These are phyloP conservation scores for Sclerotinia glacialis DNA, from an alignment of 2,329 filamentous ascomycete genomes.

Conservation along the genomic window DNA sequence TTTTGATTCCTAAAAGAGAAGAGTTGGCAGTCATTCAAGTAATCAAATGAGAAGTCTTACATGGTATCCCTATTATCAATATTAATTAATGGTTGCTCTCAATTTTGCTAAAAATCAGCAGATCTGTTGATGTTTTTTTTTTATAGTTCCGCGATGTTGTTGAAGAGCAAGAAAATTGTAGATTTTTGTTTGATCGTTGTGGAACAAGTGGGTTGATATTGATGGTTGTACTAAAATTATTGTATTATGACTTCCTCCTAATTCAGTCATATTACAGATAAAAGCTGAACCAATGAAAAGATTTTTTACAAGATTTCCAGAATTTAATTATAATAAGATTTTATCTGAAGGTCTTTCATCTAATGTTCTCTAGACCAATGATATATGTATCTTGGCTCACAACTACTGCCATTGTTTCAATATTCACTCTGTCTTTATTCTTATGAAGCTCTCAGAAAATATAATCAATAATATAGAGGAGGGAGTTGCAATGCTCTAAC, in stretches of 20 bases:
- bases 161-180: background rate
- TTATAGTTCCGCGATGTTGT: background rate
- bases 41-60: background rate
- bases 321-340: background rate
- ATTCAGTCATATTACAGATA: no score
- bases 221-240: no score
- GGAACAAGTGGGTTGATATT: no score
- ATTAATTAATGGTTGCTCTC: background rate
- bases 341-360: background rate
- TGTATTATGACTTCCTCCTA: no score
- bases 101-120: background rate
- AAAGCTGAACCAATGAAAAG: background rate
- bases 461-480: no score
- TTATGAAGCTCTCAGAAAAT: background rate
- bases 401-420: background rate
- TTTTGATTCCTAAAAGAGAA: background rate
- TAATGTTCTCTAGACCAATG: background rate
- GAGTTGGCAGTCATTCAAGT: background rate
- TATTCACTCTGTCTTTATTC: background rate
- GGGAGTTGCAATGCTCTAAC: no score
- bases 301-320: background rate
- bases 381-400: background rate
- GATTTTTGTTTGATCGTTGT: no score
- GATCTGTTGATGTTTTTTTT: accelerated
- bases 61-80: background rate